Conservation (phyloP, 148 eudicot species). For the Rhododendron ovatum region DNA sequence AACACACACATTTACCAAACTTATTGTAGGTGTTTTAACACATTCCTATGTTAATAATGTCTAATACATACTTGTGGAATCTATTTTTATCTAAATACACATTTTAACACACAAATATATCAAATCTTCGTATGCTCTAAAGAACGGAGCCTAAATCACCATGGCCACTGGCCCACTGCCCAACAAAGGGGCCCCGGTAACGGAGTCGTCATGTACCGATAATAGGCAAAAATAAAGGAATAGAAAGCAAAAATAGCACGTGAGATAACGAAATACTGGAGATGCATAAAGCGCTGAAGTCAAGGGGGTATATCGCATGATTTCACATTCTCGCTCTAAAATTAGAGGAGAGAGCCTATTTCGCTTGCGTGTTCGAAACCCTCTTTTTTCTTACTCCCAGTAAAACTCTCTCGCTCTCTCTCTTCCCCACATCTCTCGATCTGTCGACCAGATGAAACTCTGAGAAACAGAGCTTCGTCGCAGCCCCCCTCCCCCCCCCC, state of each 20-base stretch:
- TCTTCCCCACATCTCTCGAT: background rate
- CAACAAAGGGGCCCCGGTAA: too few species aligned
- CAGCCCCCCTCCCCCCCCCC: background rate
- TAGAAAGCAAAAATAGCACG: background rate
- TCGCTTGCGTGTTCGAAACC: constrained; percentile 11
- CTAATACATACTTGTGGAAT: too few species aligned
- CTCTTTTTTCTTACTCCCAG: background rate
- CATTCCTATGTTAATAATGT: too few species aligned
- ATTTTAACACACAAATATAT: too few species aligned
- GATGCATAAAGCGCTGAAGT: background rate
- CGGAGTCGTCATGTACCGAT: too few species aligned
- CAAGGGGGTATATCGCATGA: background rate
- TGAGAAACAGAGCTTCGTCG: background rate
- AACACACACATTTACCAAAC: too few species aligned
- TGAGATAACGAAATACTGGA: background rate
- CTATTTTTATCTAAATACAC: too few species aligned
- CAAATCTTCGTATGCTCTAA: too few species aligned
- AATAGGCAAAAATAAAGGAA: too few species aligned
- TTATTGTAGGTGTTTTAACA: too few species aligned
- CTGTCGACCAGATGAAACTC: background rate
- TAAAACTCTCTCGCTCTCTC: background rate
- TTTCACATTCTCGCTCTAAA: background rate
- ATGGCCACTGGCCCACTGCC: too few species aligned
- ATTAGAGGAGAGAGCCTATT: background rate
- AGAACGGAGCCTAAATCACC: too few species aligned